Conservation (phyloP, 495 filamentous ascomycete genomes). For the Bathelium albidoporum region DNA sequence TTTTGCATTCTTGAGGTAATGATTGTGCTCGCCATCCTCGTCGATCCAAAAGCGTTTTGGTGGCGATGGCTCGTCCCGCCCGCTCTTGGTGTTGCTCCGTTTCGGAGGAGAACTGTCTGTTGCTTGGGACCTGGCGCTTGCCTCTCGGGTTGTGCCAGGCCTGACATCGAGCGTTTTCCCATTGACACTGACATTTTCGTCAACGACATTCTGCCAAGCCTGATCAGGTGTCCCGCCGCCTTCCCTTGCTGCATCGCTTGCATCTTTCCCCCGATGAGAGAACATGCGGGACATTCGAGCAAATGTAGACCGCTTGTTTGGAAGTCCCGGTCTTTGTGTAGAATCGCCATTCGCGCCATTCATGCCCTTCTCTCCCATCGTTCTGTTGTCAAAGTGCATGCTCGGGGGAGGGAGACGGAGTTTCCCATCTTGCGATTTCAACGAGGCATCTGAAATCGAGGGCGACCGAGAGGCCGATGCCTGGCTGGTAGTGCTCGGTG, state of each 20-base stretch:
- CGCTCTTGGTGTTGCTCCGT: constrained; percentile 22
- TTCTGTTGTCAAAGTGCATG: background rate
- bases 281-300: constrained; percentile 27
- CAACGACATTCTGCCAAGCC: constrained; percentile 11
- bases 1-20: constrained; percentile 75
- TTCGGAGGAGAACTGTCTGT: constrained; percentile 22
- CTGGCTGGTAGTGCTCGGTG: background rate
- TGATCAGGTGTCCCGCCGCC: background rate
- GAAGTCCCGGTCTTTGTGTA: background rate
- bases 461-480: background rate
- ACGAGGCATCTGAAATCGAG: constrained; percentile 2
- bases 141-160: constrained; percentile 17
- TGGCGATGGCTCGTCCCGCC: constrained; percentile 17
- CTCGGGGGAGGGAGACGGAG: background rate
- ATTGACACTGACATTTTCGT: constrained; percentile 5
- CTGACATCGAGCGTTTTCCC: background rate
- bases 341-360: constrained; percentile 2
- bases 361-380: background rate
- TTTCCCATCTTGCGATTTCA: background rate
- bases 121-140: constrained; percentile 10
- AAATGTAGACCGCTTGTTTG: constrained; percentile 1
- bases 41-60: constrained; percentile 51
- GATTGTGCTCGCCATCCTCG: constrained; percentile 65
- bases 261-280: constrained; percentile 20
- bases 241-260: constrained; percentile 13